phyloP scores from a whole-genome alignment of 1,284 basidiomycete genomes.

The Ganoderma sinense region DNA sequence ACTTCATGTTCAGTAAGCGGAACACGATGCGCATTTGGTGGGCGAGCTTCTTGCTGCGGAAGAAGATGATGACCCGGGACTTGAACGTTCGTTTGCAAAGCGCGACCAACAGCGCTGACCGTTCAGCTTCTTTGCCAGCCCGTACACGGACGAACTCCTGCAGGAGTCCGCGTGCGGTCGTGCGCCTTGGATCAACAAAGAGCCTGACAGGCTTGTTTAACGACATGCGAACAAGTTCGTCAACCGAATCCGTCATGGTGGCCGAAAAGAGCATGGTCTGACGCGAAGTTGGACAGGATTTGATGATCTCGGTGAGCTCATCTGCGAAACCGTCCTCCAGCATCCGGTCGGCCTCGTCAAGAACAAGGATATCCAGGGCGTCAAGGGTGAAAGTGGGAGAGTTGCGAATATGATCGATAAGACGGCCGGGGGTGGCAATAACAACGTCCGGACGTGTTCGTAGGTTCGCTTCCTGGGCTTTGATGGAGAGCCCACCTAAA shows the following conservation, averaged over 20 bases:
- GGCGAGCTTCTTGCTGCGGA: slow-evolving; percentile 95
- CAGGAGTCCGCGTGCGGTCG: slow-evolving; percentile 87
- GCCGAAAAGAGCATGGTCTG: slow-evolving; percentile 99
- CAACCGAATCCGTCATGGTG: slow-evolving; percentile 97
- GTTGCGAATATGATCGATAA: slow-evolving; percentile 97
- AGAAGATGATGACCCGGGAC: slow-evolving; percentile 89
- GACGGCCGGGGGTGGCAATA: slow-evolving; percentile 94
- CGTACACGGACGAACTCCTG: slow-evolving; percentile 96
- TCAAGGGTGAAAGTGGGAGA: slow-evolving; percentile 94
- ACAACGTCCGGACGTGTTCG: slow-evolving; percentile 91
- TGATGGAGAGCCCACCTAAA: slow-evolving; percentile 88
- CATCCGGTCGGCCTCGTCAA: slow-evolving; percentile 99
- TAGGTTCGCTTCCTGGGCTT: slow-evolving; percentile 87
- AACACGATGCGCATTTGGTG: slow-evolving; percentile 97
- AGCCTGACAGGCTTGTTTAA: slow-evolving; percentile 92
- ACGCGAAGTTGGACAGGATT: slow-evolving; percentile 85
- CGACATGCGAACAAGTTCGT: slow-evolving; percentile 92
- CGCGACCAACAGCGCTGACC: slow-evolving; percentile 84
- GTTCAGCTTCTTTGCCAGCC: slow-evolving; percentile 79
- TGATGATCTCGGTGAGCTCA: slow-evolving; percentile 94
- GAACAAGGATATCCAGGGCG: slow-evolving; percentile 91
- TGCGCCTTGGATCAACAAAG: slow-evolving; percentile 94
- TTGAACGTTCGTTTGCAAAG: slow-evolving; percentile 91
- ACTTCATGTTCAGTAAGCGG: slow-evolving; percentile 86
- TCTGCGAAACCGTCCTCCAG: slow-evolving; percentile 98